Percentiles rank a stretch among this genome's conserved stretches.
Evolutionary conservation across 495 filamentous ascomycete genomes (phyloP).

Genomic region (Tuber indicum): DNA sequence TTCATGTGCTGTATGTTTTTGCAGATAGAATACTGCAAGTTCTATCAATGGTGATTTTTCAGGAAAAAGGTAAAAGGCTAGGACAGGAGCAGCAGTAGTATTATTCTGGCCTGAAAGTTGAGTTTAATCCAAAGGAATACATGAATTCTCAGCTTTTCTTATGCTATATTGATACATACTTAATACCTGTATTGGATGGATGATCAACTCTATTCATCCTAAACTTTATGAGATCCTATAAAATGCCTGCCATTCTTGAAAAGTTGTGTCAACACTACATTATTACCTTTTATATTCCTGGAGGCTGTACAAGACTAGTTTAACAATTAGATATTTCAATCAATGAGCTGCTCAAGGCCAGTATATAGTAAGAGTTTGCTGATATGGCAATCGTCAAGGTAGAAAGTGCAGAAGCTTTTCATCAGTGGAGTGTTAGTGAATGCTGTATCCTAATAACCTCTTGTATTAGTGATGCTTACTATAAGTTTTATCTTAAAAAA

Average conservation of each 20-base stretch:
- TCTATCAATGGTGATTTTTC: background rate
- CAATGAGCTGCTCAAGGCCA: background rate
- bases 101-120: background rate
- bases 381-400: slow-evolving; percentile 5
- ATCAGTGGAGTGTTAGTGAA: background rate
- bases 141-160: too few species aligned
- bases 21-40: slow-evolving; percentile 2
- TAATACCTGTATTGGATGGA: too few species aligned
- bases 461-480: too few species aligned
- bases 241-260: too few species aligned
- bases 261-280: too few species aligned
- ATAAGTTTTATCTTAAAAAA: too few species aligned
- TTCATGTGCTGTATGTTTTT: slow-evolving; percentile 4
- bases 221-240: too few species aligned
- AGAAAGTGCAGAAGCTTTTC: slow-evolving; percentile 2
- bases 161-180: too few species aligned
- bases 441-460: too few species aligned
- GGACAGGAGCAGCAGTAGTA: background rate
- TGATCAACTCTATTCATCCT: too few species aligned
- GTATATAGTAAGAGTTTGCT: background rate
- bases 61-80: background rate
- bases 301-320: too few species aligned
- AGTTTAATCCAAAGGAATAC: background rate
- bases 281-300: too few species aligned
- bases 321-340: background rate